Conservation (phyloP, 2,329 filamentous ascomycete genomes). For the Penicillium psychrosexuale region DNA sequence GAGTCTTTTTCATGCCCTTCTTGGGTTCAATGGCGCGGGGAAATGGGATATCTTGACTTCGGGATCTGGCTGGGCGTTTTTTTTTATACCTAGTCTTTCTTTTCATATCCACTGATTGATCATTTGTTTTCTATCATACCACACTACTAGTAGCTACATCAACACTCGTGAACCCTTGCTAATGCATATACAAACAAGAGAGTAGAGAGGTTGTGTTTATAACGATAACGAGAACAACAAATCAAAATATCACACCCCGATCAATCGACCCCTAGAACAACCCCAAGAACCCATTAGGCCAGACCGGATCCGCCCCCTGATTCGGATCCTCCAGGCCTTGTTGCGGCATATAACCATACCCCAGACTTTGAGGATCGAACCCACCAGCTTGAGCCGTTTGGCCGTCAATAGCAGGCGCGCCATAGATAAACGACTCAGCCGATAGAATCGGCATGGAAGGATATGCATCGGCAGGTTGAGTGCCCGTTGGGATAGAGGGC, state of each 20-base stretch:
- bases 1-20: neutral
- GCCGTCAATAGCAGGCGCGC: neutral
- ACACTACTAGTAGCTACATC: neutral
- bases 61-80: neutral
- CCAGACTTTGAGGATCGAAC: constrained; percentile 3
- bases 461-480: neutral
- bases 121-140: neutral
- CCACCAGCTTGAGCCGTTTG: neutral
- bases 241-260: neutral
- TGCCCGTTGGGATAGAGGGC: neutral
- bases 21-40: neutral
- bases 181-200: neutral
- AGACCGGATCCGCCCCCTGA: constrained; percentile 4
- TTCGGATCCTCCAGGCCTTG: constrained; percentile 3
- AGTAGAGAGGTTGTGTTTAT: neutral
- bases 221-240: constrained; percentile 1
- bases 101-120: constrained; percentile 1
- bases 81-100: constrained; percentile 1
- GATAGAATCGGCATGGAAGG: constrained; percentile 16
- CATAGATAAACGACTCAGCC: constrained; percentile 19
- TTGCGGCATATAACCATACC: constrained; percentile 7
- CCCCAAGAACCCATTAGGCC: constrained; percentile 21
- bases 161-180: neutral
- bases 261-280: constrained; percentile 10
- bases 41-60: neutral